These are phyloP conservation scores for Ogataea ganodermae DNA, from an alignment of 805 yeast genomes.

Conservation along the genomic window DNA sequence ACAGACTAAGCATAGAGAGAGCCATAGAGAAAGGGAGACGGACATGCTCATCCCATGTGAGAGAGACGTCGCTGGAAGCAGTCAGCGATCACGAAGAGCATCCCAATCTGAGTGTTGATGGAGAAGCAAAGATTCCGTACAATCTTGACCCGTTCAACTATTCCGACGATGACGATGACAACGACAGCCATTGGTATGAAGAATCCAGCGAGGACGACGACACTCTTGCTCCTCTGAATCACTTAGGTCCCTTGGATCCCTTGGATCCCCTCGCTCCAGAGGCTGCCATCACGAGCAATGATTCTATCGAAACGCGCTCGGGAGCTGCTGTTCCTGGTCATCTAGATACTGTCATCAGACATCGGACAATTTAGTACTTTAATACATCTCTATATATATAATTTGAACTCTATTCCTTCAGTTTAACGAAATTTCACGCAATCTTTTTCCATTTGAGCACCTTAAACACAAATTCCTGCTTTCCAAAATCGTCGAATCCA, in stretches of 20 bases:
- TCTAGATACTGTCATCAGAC: not conserved
- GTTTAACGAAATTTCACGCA: too few species aligned
- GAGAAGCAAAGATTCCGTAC: not conserved
- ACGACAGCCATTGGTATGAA: constrained; percentile 3
- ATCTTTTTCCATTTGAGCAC: constrained; percentile 25
- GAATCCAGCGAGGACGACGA: constrained; percentile 2
- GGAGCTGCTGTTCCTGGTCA: not conserved
- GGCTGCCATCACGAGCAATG: not conserved
- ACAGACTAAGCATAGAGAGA: constrained; percentile 65
- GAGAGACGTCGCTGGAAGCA: constrained; percentile 9
- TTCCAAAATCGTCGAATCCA: constrained; percentile 89
- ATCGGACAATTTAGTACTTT: not conserved
- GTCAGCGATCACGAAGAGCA: constrained; percentile 7
- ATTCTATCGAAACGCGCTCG: not conserved
- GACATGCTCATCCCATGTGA: constrained; percentile 16
- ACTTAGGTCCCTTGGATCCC: too few species aligned
- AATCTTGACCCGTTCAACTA: not conserved
- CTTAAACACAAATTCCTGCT: constrained; percentile 57
- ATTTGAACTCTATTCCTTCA: not conserved
- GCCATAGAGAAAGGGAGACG: constrained; percentile 56
- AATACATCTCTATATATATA: not conserved
- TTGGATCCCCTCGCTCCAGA: not conserved
- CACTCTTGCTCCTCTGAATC: not conserved
- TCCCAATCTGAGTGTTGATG: not conserved
- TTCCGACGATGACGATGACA: constrained; percentile 3